phyloP scores from a whole-genome alignment of 1,284 basidiomycete genomes.

The Amylostereum areolatum region DNA sequence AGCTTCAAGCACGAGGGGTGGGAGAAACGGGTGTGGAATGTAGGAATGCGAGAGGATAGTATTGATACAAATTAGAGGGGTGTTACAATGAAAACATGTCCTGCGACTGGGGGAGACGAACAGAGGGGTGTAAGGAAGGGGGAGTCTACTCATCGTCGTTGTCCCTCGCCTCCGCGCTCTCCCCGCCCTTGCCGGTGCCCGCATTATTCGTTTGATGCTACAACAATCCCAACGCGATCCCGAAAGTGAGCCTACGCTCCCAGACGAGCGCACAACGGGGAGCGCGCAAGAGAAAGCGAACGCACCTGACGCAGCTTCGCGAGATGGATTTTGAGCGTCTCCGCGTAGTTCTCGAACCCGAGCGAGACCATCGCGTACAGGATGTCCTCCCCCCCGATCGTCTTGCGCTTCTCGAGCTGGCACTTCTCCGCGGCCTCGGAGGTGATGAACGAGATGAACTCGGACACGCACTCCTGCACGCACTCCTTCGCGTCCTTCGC shows the following conservation, averaged over 20 bases:
- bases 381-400: constrained; percentile 89
- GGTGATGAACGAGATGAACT: constrained; percentile 95
- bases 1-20: too few species aligned
- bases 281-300: constrained; percentile 7
- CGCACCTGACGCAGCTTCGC: constrained; percentile 83
- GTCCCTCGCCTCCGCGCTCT: neutral
- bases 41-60: too few species aligned
- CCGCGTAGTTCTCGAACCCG: constrained; percentile 94
- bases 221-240: too few species aligned
- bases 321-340: constrained; percentile 84
- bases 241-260: too few species aligned
- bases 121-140: too few species aligned
- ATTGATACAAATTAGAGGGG: too few species aligned
- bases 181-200: neutral
- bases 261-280: neutral
- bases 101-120: too few species aligned
- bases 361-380: constrained; percentile 83
- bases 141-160: neutral
- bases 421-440: constrained; percentile 88
- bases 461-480: constrained; percentile 93
- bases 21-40: too few species aligned
- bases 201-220: too few species aligned
- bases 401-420: constrained; percentile 80
- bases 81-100: too few species aligned
- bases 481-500: constrained; percentile 96